phyloP scores from a whole-genome alignment of 2,329 filamentous ascomycete genomes.

The Macrophomina tecta region DNA sequence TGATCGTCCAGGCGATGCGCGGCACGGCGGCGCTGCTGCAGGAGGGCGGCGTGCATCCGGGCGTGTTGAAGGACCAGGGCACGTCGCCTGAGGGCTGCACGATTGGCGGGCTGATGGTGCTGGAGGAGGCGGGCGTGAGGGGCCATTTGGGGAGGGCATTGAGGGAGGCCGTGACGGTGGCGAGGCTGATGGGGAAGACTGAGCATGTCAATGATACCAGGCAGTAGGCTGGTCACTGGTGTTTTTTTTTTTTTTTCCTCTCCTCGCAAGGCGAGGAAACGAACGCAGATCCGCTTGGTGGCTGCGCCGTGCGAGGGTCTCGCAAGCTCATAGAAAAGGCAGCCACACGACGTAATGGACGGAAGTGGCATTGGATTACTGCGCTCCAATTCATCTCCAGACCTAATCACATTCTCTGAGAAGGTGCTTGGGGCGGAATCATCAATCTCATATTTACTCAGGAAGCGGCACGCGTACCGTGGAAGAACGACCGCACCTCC shows the following conservation, averaged over 20 bases:
- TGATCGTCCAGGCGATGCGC: conserved; percentile 42
- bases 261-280: no score
- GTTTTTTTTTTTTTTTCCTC: no score
- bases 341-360: no score
- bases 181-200: conserved; percentile 49
- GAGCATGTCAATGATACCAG: conserved; percentile 53
- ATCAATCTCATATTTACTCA: not conserved
- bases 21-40: conserved; percentile 40
- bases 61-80: conserved; percentile 38
- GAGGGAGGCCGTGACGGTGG: conserved; percentile 56
- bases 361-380: no score
- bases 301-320: no score
- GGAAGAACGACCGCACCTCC: conserved; percentile 34
- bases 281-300: no score
- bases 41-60: conserved; percentile 37
- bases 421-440: not conserved
- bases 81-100: conserved; percentile 42
- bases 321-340: no score
- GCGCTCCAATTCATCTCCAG: no score
- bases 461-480: conserved; percentile 19
- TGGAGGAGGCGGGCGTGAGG: conserved; percentile 41
- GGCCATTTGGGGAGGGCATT: conserved; percentile 44
- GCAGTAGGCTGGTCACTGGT: conserved; percentile 23
- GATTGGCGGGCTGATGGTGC: conserved; percentile 42
- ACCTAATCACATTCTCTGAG: no score